Percentiles rank a stretch among this genome's conserved stretches.
phyloP scores from a whole-genome alignment of 1,139 yeast genomes.

The Schizosaccharomyces versatilis region DNA sequence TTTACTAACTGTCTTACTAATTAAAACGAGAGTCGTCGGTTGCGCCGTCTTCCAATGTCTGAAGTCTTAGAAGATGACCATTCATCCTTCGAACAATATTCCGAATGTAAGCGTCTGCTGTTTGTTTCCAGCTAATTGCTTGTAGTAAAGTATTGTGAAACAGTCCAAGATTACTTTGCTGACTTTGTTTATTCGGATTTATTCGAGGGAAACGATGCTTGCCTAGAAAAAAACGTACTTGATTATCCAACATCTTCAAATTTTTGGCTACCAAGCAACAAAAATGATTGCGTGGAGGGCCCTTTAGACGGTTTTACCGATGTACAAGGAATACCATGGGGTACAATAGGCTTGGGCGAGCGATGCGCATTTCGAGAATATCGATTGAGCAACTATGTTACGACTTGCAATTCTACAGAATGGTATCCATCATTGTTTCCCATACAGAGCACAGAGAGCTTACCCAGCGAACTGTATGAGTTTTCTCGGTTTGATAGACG shows the following conservation, averaged over 20 bases:
- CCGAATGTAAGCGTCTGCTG: no score
- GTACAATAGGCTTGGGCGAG: neutral
- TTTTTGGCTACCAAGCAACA: neutral
- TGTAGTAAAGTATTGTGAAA: neutral
- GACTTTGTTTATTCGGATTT: neutral
- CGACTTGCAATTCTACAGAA: neutral
- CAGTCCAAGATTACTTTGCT: neutral
- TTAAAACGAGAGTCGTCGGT: neutral
- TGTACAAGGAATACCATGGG: conserved; percentile 1
- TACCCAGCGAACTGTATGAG: neutral
- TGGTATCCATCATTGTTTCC: neutral
- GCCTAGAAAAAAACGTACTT: neutral
- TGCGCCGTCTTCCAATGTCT: neutral
- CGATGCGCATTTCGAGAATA: neutral
- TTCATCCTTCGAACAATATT: no score
- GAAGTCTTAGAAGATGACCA: no score
- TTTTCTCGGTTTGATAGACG: neutral
- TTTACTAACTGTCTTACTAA: neutral
- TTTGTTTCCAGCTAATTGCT: no score
- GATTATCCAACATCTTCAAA: neutral
- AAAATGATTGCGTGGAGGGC: no score
- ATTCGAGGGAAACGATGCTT: neutral
- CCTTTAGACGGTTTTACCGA: neutral
- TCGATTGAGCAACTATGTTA: neutral
- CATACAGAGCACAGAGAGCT: neutral